phyloP scores from a whole-genome alignment of 176 grass and related monocot species.

The Tillandsia fasciculata region DNA sequence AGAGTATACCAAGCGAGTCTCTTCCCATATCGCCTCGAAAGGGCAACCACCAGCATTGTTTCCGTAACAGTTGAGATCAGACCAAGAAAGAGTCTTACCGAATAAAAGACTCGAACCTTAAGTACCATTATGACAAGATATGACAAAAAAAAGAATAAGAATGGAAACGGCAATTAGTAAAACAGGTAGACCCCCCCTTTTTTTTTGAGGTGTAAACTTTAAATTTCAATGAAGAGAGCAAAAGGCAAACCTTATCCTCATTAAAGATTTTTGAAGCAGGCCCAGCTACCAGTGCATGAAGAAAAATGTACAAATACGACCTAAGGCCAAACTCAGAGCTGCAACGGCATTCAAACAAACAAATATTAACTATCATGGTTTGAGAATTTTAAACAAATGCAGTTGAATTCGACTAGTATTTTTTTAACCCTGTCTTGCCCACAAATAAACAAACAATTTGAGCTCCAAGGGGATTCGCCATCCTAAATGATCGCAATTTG shows the following conservation, averaged over 20 bases:
- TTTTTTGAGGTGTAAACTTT: background rate
- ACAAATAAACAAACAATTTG: background rate
- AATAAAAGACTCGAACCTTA: slow-evolving; percentile 79
- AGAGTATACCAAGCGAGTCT: slow-evolving; percentile 83
- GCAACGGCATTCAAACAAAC: slow-evolving; percentile 26
- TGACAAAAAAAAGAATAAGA: slow-evolving; percentile 15
- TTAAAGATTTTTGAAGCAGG: slow-evolving; percentile 76
- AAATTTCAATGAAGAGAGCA: slow-evolving; percentile 11
- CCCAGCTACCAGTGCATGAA: slow-evolving; percentile 71
- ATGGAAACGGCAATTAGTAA: background rate
- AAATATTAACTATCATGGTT: background rate
- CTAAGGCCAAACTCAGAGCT: slow-evolving; percentile 83
- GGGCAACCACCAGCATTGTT: slow-evolving; percentile 71
- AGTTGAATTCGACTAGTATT: background rate
- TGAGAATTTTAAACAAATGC: background rate
- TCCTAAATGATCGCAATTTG: too few relatives aligned
- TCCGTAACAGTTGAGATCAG: slow-evolving; percentile 87
- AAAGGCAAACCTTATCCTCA: slow-evolving; percentile 66
- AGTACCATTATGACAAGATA: slow-evolving; percentile 25
- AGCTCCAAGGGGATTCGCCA: background rate
- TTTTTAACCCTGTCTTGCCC: background rate
- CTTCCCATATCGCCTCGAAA: slow-evolving; percentile 93
- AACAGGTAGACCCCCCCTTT: too few relatives aligned
- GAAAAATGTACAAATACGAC: slow-evolving; percentile 91
- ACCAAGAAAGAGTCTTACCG: slow-evolving; percentile 94